Percentiles rank a stretch among this genome's conserved stretches.
phyloP scores from a whole-genome alignment of 2,329 filamentous ascomycete genomes.

The Teratosphaeria viscida region DNA sequence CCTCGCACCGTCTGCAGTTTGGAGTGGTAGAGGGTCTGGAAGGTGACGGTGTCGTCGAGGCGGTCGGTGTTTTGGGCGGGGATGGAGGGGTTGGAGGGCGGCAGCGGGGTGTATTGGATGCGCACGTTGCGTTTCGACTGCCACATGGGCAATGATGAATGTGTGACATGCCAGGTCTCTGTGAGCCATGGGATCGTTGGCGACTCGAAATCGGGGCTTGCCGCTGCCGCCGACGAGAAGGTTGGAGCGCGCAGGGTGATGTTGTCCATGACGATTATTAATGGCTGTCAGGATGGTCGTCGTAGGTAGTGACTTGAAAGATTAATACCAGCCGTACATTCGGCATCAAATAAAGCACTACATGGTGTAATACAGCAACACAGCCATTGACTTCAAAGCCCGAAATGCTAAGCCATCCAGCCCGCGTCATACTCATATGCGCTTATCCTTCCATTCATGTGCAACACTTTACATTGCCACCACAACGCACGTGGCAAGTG shows the following conservation, averaged over 20 bases:
- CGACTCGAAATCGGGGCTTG: conserved; percentile 25
- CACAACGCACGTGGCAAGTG: not conserved
- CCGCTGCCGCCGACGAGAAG: conserved; percentile 17
- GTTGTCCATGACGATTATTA: conserved; percentile 8
- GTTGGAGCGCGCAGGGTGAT: conserved; percentile 22
- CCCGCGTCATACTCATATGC: not conserved
- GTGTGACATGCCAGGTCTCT: conserved; percentile 62
- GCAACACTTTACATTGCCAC: not conserved
- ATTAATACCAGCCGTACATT: not conserved
- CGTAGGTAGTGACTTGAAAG: too few species aligned
- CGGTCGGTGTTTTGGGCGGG: conserved; percentile 31
- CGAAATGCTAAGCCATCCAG: not conserved
- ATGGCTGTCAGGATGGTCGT: not conserved
- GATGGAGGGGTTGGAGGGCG: conserved; percentile 23
- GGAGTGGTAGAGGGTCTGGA: conserved; percentile 45
- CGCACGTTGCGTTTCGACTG: conserved; percentile 65
- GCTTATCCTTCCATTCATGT: not conserved
- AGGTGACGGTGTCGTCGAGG: conserved; percentile 64
- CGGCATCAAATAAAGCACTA: not conserved
- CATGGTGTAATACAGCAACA: not conserved
- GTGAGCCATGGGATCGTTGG: conserved; percentile 51
- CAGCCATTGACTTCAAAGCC: not conserved
- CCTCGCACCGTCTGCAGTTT: conserved; percentile 54
- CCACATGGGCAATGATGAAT: conserved; percentile 74
- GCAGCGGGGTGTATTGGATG: conserved; percentile 60